Evolutionary conservation across 2,329 filamentous ascomycete species (phyloP).

Genomic region (Phaeosphaeria sp.): DNA sequence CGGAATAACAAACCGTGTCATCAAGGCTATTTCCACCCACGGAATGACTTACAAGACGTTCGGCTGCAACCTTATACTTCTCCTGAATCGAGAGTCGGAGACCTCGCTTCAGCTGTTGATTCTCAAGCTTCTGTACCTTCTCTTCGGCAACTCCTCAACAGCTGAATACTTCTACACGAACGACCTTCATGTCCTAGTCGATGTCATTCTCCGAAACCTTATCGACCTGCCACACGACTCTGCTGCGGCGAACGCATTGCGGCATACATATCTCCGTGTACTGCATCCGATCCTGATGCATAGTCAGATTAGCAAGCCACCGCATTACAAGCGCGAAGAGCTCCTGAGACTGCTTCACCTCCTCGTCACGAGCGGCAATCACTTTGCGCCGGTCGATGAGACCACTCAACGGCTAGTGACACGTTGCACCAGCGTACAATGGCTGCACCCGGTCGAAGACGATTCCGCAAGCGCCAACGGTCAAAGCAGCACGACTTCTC

Average conservation of each 20-base stretch:
- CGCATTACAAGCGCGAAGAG: constrained; percentile 91
- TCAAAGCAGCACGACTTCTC: constrained; percentile 28
- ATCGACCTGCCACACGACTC: constrained; percentile 89
- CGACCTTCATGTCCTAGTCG: constrained; percentile 89
- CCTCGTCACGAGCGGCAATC: constrained; percentile 68
- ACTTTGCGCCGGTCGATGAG: constrained; percentile 82
- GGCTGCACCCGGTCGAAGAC: constrained; percentile 59
- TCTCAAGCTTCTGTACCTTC: constrained; percentile 89
- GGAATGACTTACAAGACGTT: constrained; percentile 89
- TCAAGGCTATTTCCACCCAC: constrained; percentile 85
- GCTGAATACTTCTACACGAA: constrained; percentile 99
- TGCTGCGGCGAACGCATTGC: constrained; percentile 60
- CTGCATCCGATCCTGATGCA: constrained; percentile 89
- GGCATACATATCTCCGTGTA: constrained; percentile 94
- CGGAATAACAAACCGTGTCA: constrained; percentile 85
- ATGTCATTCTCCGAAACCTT: constrained; percentile 96
- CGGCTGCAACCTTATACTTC: constrained; percentile 94
- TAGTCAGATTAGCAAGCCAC: constrained; percentile 85
- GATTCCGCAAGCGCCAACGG: constrained; percentile 19
- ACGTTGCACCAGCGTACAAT: constrained; percentile 75
- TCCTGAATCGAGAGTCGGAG: constrained; percentile 92
- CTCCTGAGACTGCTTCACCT: constrained; percentile 77
- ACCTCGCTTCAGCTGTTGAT: constrained; percentile 96
- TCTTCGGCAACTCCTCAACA: constrained; percentile 90
- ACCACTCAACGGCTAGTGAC: constrained; percentile 80